These are phyloP conservation scores for Leccinum imitatum DNA, from an alignment of 768 basidiomycete genomes.

Conservation along the genomic window DNA sequence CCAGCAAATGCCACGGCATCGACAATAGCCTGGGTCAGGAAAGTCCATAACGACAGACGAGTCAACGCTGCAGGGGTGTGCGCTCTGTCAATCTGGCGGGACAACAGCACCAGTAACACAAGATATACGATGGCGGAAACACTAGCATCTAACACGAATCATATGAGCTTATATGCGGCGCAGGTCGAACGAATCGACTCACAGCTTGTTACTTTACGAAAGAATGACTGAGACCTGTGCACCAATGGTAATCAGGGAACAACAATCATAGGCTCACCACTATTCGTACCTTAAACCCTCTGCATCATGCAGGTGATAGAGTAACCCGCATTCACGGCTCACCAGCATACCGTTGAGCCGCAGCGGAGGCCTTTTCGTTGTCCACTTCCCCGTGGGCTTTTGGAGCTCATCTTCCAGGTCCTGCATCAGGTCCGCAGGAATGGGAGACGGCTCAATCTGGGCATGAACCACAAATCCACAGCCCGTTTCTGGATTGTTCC, in stretches of 20 bases:
- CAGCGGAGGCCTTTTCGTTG: conserved; percentile 54
- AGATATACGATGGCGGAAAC: conserved; percentile 67
- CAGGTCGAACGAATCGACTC: conserved; percentile 17
- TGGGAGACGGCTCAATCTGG: conserved; percentile 55
- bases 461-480: conserved; percentile 70
- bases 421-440: conserved; percentile 56
- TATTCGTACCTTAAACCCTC: conserved; percentile 63
- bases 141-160: conserved; percentile 60
- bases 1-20: conserved; percentile 86
- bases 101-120: conserved; percentile 60
- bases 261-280: neutral
- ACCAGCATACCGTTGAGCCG: conserved; percentile 63
- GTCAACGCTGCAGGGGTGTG: conserved; percentile 78
- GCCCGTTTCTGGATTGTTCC: conserved; percentile 43
- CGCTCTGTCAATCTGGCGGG: conserved; percentile 72
- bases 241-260: neutral
- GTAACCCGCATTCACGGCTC: conserved; percentile 78
- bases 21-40: conserved; percentile 73
- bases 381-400: conserved; percentile 70
- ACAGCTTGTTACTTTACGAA: conserved; percentile 73
- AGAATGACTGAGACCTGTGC: conserved; percentile 58
- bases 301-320: conserved; percentile 64
- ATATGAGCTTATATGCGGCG: conserved; percentile 6
- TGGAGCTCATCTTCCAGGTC: conserved; percentile 76
- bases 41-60: conserved; percentile 80